Evolutionary conservation across 768 basidiomycete species (phyloP).

Genomic region (Lepiota venenata): DNA sequence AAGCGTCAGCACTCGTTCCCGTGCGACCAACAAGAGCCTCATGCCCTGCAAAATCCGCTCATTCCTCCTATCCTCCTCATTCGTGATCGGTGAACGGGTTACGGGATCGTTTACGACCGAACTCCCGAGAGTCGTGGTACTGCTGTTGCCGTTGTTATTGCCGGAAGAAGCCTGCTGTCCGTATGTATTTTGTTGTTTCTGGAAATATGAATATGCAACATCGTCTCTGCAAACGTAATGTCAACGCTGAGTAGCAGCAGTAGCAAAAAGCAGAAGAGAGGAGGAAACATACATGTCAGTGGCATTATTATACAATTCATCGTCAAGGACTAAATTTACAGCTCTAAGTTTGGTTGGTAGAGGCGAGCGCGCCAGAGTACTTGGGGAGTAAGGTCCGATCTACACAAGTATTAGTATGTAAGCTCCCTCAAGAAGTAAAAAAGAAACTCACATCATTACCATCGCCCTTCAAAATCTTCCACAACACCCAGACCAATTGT

Average conservation of each 20-base stretch:
- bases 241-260: background rate
- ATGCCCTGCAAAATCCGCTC: slow-evolving; percentile 61
- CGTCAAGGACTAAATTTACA: slow-evolving; percentile 65
- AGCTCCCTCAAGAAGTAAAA: background rate
- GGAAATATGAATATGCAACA: slow-evolving; percentile 40
- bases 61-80: slow-evolving; percentile 54
- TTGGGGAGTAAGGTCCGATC: slow-evolving; percentile 83
- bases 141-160: slow-evolving; percentile 25
- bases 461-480: slow-evolving; percentile 83
- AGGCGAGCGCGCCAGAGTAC: slow-evolving; percentile 68
- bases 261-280: slow-evolving; percentile 2
- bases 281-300: slow-evolving; percentile 42
- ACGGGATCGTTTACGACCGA: slow-evolving; percentile 14
- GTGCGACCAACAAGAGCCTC: slow-evolving; percentile 64
- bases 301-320: slow-evolving; percentile 51
- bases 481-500: slow-evolving; percentile 82
- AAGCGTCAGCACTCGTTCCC: slow-evolving; percentile 69
- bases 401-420: slow-evolving; percentile 23
- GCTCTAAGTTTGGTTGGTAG: slow-evolving; percentile 74
- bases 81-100: slow-evolving; percentile 29
- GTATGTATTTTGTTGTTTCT: slow-evolving; percentile 27
- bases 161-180: slow-evolving; percentile 40
- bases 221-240: slow-evolving; percentile 33
- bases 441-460: slow-evolving; percentile 65
- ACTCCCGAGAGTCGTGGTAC: slow-evolving; percentile 13